Conservation (phyloP, 2,329 filamentous ascomycete species). For the Emmonsiellopsis sp. region DNA sequence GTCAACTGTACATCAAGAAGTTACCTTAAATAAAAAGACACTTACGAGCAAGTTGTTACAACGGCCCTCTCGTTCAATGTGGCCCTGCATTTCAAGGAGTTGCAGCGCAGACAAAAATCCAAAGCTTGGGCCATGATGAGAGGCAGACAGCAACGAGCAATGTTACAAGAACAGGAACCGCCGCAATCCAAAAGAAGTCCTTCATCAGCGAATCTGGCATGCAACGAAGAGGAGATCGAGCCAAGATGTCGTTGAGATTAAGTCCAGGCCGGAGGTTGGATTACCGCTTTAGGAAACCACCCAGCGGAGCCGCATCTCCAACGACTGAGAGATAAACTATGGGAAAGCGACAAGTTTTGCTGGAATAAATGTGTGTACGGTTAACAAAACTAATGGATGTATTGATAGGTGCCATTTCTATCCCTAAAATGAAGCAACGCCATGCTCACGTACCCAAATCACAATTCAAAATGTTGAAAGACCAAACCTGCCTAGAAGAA, state of each 20-base stretch:
- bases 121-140: constrained; percentile 36
- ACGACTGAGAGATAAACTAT: background rate
- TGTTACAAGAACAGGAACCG: background rate
- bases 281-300: constrained; percentile 2
- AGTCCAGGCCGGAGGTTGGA: background rate
- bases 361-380: background rate
- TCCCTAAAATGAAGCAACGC: background rate
- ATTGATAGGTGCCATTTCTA: background rate
- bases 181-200: background rate
- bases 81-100: constrained; percentile 64
- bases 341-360: background rate
- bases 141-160: background rate
- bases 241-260: background rate
- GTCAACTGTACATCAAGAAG: constrained; percentile 6
- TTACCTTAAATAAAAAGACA: constrained; percentile 9
- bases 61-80: constrained; percentile 63
- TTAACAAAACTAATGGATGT: background rate
- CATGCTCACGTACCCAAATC: background rate
- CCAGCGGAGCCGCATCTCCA: background rate
- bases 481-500: constrained; percentile 54
- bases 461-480: background rate
- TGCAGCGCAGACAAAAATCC: constrained; percentile 70
- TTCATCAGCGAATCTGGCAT: background rate
- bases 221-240: background rate
- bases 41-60: constrained; percentile 80